phyloP scores from a whole-genome alignment of 768 basidiomycete genomes.

The Pleurotus tuoliensis region DNA sequence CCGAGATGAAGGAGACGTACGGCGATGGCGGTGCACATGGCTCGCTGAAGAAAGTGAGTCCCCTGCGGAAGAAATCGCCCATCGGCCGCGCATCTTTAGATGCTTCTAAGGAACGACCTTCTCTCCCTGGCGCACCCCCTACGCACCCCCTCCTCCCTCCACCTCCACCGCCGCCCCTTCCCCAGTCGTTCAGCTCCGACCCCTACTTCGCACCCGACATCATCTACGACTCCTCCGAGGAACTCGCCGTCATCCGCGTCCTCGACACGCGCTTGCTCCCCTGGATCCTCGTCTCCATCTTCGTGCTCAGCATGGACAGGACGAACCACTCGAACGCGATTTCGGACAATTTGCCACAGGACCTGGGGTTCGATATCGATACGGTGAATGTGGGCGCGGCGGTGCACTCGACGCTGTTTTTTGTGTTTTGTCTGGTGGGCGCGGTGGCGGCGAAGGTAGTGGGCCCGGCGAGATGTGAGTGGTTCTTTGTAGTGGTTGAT shows the following conservation, averaged over 20 bases:
- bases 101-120: not conserved
- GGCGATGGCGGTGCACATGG: not conserved
- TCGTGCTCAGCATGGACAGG: conserved; percentile 5
- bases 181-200: not conserved
- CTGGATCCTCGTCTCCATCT: not conserved
- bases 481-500: not conserved
- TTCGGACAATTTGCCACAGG: not conserved
- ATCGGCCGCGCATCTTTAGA: not conserved
- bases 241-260: conserved; percentile 4
- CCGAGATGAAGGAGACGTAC: not conserved
- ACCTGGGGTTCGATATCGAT: conserved; percentile 2
- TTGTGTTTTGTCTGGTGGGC: conserved; percentile 5
- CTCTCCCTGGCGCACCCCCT: not conserved
- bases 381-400: conserved; percentile 3
- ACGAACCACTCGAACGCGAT: conserved; percentile 6
- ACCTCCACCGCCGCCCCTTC: not conserved
- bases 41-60: not conserved
- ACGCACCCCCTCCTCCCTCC: not conserved
- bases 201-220: not conserved
- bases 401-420: conserved; percentile 4
- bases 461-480: conserved; percentile 1
- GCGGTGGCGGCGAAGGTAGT: not conserved
- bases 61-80: not conserved
- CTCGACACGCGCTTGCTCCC: conserved; percentile 4
- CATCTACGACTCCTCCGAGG: not conserved